Evolutionary conservation across 176 grass and related monocot species (phyloP).

Genomic region (Triticum dicoccoides): DNA sequence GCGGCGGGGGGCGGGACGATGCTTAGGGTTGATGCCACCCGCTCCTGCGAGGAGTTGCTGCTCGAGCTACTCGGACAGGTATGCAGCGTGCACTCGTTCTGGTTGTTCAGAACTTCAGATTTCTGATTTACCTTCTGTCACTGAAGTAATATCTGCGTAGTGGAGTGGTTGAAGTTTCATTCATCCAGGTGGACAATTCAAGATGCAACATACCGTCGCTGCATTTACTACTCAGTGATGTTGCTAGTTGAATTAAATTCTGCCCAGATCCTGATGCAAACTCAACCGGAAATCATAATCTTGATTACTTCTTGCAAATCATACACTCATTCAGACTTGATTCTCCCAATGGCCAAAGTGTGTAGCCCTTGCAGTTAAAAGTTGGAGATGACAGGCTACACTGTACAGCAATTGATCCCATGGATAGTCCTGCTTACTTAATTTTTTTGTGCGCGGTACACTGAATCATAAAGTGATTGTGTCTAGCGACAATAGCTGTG

Average conservation of each 20-base stretch:
- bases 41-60: slow-evolving; percentile 5
- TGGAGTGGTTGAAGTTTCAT: neutral
- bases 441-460: neutral
- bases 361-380: slow-evolving; percentile 1
- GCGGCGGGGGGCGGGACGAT: too few species aligned
- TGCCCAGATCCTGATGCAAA: neutral
- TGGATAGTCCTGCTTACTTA: neutral
- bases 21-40: too few species aligned
- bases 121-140: neutral
- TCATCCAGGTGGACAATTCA: neutral
- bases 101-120: neutral
- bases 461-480: neutral
- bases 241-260: neutral
- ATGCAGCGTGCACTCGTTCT: neutral
- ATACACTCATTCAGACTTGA: neutral
- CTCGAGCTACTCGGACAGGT: slow-evolving; percentile 15
- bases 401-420: neutral
- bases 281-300: neutral
- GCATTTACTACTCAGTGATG: neutral
- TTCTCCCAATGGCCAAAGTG: neutral
- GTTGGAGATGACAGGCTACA: neutral
- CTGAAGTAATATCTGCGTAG: neutral
- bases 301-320: neutral
- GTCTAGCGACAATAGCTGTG: neutral
- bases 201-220: neutral